Evolutionary conservation across 768 basidiomycete genomes (phyloP).

Genomic region (Leucocoprinus leucothites): DNA sequence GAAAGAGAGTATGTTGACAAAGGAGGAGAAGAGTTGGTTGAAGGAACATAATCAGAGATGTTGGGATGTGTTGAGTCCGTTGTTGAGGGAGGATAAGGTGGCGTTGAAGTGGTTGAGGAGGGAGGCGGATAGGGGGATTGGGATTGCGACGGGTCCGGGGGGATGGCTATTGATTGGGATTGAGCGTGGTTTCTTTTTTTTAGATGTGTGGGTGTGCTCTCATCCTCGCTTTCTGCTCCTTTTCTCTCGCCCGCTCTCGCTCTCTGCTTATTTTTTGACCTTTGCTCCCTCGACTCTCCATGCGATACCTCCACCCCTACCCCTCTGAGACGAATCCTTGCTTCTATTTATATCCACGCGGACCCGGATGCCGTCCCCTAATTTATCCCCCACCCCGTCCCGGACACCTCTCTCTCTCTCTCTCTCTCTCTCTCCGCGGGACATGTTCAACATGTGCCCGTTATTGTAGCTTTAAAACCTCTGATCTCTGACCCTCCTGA

Average conservation of each 20-base stretch:
- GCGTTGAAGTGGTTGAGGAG: constrained; percentile 79
- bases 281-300: background rate
- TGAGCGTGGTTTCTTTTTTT: constrained; percentile 30
- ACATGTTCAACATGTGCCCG: no score
- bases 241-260: constrained; percentile 4
- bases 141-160: constrained; percentile 68
- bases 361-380: no score
- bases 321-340: background rate
- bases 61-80: constrained; percentile 57
- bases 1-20: constrained; percentile 77
- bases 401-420: no score
- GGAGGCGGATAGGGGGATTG: constrained; percentile 74
- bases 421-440: no score
- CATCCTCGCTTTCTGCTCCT: background rate
- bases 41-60: constrained; percentile 85
- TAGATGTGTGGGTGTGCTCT: background rate
- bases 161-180: constrained; percentile 79
- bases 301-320: background rate
- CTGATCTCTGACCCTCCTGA: no score
- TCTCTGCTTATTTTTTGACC: background rate
- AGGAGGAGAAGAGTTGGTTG: constrained; percentile 85
- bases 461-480: no score
- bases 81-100: constrained; percentile 74
- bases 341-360: background rate
- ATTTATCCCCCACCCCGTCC: no score